A percentile compares a stretch with the other conserved stretches of the same genome.
Conservation (phyloP, 2,329 filamentous ascomycete species). For the Alternaria viburni region DNA sequence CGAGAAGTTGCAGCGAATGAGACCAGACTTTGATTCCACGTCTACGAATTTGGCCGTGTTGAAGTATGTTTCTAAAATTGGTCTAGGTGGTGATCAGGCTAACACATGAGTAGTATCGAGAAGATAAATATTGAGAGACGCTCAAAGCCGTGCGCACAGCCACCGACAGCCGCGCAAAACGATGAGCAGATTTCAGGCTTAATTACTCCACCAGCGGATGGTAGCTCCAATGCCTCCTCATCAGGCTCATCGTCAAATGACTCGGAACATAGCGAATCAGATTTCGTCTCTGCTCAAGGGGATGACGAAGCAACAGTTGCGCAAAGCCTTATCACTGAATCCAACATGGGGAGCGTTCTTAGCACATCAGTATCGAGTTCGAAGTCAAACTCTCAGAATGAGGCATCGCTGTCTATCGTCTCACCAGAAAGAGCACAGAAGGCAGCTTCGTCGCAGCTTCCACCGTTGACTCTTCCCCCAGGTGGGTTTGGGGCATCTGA, state of each 20-base stretch:
- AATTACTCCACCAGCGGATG: not conserved
- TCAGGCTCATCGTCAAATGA: not conserved
- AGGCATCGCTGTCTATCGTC: no score
- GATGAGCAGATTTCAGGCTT: not conserved
- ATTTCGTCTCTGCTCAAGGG: not conserved
- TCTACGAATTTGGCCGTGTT: not conserved
- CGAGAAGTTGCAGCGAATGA: not conserved
- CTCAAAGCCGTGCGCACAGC: not conserved
- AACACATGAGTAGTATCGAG: not conserved
- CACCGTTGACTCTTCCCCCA: no score
- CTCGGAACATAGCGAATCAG: not conserved
- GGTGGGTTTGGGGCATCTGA: no score
- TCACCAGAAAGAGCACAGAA: no score
- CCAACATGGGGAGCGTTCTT: not conserved
- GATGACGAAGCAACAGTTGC: not conserved
- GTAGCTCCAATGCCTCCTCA: not conserved
- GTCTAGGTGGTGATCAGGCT: not conserved
- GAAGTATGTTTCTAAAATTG: not conserved
- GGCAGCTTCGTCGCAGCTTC: no score
- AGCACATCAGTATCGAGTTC: no score
- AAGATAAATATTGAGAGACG: not conserved
- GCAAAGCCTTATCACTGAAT: not conserved
- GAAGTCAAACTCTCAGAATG: no score
- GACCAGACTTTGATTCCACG: not conserved
- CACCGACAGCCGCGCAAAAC: not conserved